Conservation (phyloP, 129 eudicot genomes). For the Silybum marianum region DNA sequence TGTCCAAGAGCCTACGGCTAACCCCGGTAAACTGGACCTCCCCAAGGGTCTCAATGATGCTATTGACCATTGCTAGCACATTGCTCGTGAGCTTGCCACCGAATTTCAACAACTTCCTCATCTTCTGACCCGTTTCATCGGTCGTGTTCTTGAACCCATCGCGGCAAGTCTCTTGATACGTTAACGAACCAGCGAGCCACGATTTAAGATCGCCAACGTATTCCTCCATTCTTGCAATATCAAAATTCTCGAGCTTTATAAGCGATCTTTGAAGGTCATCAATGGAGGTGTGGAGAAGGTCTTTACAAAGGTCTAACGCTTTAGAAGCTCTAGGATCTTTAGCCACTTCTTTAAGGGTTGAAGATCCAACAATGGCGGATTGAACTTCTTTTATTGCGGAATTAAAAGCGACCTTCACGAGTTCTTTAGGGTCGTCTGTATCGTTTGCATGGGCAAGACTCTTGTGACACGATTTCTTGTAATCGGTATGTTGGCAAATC, state of each 20-base stretch:
- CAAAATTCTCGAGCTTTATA: constrained; percentile 38
- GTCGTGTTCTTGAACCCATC: constrained; percentile 78
- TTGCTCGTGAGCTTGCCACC: constrained; percentile 58
- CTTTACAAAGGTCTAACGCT: constrained; percentile 54
- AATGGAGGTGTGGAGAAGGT: constrained; percentile 41
- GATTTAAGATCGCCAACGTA: constrained; percentile 43
- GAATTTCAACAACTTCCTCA: constrained; percentile 43
- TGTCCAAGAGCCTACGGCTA: constrained; percentile 31
- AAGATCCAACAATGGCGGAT: constrained; percentile 34
- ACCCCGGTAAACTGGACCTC: constrained; percentile 20
- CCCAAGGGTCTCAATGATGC: background rate
- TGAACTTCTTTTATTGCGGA: constrained; percentile 35
- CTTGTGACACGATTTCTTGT: constrained; percentile 46
- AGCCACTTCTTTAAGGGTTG: constrained; percentile 39
- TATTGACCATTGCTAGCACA: constrained; percentile 58
- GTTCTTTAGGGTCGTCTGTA: constrained; percentile 54
- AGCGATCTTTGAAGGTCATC: constrained; percentile 70
- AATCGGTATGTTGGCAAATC: constrained; percentile 66
- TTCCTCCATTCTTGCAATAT: constrained; percentile 30
- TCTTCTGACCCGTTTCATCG: constrained; percentile 51
- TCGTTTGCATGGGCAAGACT: constrained; percentile 42
- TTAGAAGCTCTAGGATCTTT: constrained; percentile 47
- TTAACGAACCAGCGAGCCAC: constrained; percentile 77
- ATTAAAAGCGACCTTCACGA: constrained; percentile 48
- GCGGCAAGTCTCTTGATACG: constrained; percentile 67